phyloP scores from a whole-genome alignment of 805 yeast species.

The Yarrowia divulgata region DNA sequence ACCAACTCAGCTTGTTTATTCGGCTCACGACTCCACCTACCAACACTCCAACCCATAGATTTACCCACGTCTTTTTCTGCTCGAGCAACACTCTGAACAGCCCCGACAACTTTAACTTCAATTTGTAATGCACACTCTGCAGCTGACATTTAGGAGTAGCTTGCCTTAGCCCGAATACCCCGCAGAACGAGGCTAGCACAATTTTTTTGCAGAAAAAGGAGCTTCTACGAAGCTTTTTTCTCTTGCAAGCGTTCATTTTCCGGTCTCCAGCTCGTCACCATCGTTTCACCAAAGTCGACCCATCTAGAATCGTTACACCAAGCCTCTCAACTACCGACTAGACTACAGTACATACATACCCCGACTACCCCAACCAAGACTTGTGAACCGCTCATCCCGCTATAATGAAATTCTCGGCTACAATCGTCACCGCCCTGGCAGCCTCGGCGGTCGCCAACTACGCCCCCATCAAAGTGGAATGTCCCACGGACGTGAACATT shows the following conservation, averaged over 20 bases:
- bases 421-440: slow-evolving; percentile 1
- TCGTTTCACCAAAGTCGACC: too few species aligned
- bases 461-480: slow-evolving; percentile 55
- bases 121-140: slow-evolving; percentile 4
- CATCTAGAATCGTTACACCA: too few species aligned
- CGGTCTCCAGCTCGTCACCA: too few species aligned
- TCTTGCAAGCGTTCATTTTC: too few species aligned
- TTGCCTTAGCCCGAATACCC: slow-evolving; percentile 20
- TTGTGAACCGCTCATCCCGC: not conserved
- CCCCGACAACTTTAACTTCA: slow-evolving; percentile 11
- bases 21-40: too few species aligned
- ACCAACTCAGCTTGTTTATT: too few species aligned
- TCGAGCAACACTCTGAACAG: not conserved
- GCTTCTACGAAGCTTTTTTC: too few species aligned
- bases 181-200: slow-evolving; percentile 13
- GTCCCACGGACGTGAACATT: slow-evolving; percentile 52
- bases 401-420: slow-evolving; percentile 23
- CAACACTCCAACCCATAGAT: not conserved
- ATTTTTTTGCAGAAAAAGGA: slow-evolving; percentile 7
- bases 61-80: not conserved
- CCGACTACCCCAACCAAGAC: too few species aligned
- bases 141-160: slow-evolving; percentile 8
- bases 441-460: slow-evolving; percentile 45
- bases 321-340: too few species aligned
- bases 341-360: too few species aligned